These are phyloP conservation scores for Capsicum rhomboideum DNA, from an alignment of 257 asterid species.

Conservation along the genomic window DNA sequence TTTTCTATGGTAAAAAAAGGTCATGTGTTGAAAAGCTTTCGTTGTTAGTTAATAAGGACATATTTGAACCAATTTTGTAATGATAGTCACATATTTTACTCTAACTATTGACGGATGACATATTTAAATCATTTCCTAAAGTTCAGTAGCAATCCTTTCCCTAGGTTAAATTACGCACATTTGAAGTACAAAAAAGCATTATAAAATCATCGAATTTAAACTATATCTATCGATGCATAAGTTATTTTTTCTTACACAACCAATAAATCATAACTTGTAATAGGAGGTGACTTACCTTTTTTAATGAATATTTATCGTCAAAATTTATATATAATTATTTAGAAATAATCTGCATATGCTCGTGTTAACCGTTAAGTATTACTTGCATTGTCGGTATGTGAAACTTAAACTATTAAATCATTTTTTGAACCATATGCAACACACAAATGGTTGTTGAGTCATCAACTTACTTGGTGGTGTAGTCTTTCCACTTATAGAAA, in stretches of 20 bases:
- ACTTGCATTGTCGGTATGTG: too few relatives aligned
- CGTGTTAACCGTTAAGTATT: too few relatives aligned
- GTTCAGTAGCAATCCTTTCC: neutral
- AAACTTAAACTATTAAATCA: neutral
- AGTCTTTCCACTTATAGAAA: slow-evolving; percentile 21
- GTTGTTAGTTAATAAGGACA: neutral
- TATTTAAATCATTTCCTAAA: neutral
- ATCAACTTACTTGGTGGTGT: slow-evolving; percentile 14
- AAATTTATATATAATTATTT: too few relatives aligned
- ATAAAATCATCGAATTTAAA: too few relatives aligned
- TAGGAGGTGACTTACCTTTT: too few relatives aligned
- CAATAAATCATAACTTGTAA: too few relatives aligned
- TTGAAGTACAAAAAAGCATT: too few relatives aligned
- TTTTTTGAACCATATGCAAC: slow-evolving; percentile 3
- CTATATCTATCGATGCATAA: too few relatives aligned
- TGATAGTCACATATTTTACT: neutral
- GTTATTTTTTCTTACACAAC: too few relatives aligned
- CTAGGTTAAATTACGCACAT: too few relatives aligned
- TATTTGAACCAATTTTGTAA: neutral
- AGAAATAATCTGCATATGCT: too few relatives aligned
- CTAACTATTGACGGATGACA: neutral
- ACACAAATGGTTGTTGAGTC: slow-evolving; percentile 30
- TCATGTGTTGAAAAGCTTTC: neutral
- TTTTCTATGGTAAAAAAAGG: neutral
- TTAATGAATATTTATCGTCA: too few relatives aligned